Base-by-base conservation (phyloP, 2,329 filamentous ascomycete species). In the Cryphonectria japonica region DNA sequence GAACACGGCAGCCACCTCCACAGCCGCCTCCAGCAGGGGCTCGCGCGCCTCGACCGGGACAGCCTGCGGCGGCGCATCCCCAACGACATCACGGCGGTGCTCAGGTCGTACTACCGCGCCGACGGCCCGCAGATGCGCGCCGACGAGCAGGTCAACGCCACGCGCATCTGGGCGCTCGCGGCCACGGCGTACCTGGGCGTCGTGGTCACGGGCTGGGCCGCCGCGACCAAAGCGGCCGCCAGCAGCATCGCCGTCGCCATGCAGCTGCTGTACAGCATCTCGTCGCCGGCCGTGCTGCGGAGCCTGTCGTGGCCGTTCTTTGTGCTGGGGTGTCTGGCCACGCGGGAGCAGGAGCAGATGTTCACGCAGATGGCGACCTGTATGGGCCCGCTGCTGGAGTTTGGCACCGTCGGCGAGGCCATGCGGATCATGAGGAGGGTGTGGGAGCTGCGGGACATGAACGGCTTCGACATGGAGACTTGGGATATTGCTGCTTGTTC, bases 291-390 rank as follows among this genome's bases (percentile, higher is more conserved):
- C 3, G 73, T 74, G 11, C 72, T 79, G 60, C 74, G 75, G 29
- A 78, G 76, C 6, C 54, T 78, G 29, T 66, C 75, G 26, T 78
- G 77, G 77, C 76, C 77, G 9, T 77, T 78, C 66, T 76, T 73
- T 26, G 74, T 78, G 46, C 75, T 77, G 22, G 76, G 77, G 4
- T 78, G 77, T 64, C 74, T 78, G 37, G 74, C 73, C 22, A 69
- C 70, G 13, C 43, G 69, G 2, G 76, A 73, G n/a, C 72, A 76
- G 57, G 70, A 76, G 41, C n/a, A 73, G n/a, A 71, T 77, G 61
- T 76, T 77, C 70, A 63, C 69, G 29, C 71, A 71, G 22, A 72
- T 77, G 43, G 72, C 77, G 0, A 63, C 52, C 29, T 67, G 66
- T 3, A 76, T 78, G 75, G 76, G 75, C 22, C 68, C 70, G 19